Conservation (phyloP, 768 basidiomycete genomes). For the Termitomyces sp. region DNA sequence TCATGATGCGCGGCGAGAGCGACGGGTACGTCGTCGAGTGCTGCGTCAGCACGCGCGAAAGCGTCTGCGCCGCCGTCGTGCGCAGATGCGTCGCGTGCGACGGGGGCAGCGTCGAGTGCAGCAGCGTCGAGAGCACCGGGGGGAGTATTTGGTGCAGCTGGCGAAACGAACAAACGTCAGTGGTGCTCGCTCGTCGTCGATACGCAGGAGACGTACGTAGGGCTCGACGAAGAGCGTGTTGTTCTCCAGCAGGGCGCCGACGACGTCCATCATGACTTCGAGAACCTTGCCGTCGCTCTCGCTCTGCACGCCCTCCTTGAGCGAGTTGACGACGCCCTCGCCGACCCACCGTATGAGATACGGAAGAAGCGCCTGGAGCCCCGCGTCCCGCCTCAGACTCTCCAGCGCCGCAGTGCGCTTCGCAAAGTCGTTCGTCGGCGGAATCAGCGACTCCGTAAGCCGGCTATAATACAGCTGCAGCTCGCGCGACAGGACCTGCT, state of each 20-base stretch:
- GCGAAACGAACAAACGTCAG: neutral
- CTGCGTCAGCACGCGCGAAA: conserved; percentile 74
- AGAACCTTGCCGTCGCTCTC: conserved; percentile 68
- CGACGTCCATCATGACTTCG: conserved; percentile 79
- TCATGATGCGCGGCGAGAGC: conserved; percentile 84
- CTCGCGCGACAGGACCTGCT: conserved; percentile 89
- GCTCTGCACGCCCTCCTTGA: conserved; percentile 49
- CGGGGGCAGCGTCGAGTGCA: conserved; percentile 80
- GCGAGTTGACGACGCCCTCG: conserved; percentile 70
- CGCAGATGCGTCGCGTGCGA: conserved; percentile 69
- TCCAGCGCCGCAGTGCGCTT: conserved; percentile 89
- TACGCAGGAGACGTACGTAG: conserved; percentile 58
- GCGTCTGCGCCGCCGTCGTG: conserved; percentile 74
- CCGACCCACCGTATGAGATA: conserved; percentile 95
- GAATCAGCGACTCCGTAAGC: conserved; percentile 78
- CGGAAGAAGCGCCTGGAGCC: conserved; percentile 84
- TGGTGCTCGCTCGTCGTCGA: neutral
- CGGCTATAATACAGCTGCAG: conserved; percentile 93
- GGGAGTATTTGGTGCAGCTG: conserved; percentile 96
- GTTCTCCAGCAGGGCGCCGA: conserved; percentile 82
- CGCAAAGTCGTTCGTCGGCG: conserved; percentile 56
- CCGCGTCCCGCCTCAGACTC: conserved; percentile 84
- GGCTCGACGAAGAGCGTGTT: conserved; percentile 90
- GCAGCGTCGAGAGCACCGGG: conserved; percentile 83
- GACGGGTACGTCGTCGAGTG: conserved; percentile 89